These are phyloP conservation scores for Lodderomyces pseudojiufengensis DNA, from an alignment of 1,139 yeast species.

Conservation along the genomic window DNA sequence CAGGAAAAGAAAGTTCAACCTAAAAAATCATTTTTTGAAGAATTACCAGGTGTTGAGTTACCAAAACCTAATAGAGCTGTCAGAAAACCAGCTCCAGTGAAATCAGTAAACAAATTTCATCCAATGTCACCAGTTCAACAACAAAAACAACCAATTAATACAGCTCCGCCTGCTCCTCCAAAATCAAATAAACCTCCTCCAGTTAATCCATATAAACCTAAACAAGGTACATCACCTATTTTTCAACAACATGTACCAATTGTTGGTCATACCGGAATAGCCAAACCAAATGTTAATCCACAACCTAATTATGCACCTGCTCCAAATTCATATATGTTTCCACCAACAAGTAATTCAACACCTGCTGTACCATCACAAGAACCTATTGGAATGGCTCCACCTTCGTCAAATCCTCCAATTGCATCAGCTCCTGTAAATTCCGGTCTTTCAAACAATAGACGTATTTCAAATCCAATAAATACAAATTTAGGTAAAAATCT, in stretches of 20 bases:
- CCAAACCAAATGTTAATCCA: conserved; percentile 19
- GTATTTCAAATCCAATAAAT: conserved; percentile 13
- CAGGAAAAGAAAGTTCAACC: conserved; percentile 12
- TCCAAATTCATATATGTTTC: conserved; percentile 2
- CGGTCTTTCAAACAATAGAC: conserved; percentile 2
- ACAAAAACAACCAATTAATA: conserved; percentile 3
- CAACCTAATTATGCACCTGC: conserved; percentile 5
- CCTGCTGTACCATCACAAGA: conserved; percentile 4
- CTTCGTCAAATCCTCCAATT: no score
- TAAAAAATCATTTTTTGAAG: conserved; percentile 52
- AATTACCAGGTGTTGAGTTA: conserved; percentile 37
- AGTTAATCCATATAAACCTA: conserved; percentile 16
- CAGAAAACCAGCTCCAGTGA: conserved; percentile 26
- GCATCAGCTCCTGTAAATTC: conserved; percentile 3
- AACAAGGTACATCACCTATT: conserved; percentile 15
- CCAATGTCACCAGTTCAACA: conserved; percentile 7
- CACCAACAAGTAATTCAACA: conserved; percentile 3
- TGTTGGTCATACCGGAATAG: conserved; percentile 10
- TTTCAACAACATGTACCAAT: conserved; percentile 13
- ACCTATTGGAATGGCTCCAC: no score
- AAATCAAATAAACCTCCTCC: conserved; percentile 16
- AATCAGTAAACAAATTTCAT: conserved; percentile 13
- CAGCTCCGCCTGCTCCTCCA: conserved; percentile 8
- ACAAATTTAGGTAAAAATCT: conserved; percentile 19
- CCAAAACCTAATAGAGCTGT: conserved; percentile 29